Evolutionary conservation across 441 rosid genomes (phyloP).

Genomic region (Macaranga tanarius): DNA sequence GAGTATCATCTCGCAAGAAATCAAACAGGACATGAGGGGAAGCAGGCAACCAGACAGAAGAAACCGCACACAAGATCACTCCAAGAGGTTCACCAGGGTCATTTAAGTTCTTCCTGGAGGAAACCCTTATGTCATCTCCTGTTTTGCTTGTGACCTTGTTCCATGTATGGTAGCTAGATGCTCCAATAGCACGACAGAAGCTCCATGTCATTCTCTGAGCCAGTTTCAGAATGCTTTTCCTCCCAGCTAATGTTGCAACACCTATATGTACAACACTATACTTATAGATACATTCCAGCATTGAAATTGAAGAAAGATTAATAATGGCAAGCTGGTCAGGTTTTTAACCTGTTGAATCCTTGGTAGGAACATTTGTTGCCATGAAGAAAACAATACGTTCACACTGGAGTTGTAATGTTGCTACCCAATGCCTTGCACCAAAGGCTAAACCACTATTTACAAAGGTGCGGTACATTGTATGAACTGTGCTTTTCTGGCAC

Average conservation of each 20-base stretch:
- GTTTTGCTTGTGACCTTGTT: constrained; percentile 77
- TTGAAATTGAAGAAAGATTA: neutral
- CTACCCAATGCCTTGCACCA: constrained; percentile 91
- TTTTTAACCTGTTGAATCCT: constrained; percentile 77
- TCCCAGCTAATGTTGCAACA: constrained; percentile 87
- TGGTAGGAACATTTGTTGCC: constrained; percentile 98
- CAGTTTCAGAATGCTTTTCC: constrained; percentile 88
- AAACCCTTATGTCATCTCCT: constrained; percentile 85
- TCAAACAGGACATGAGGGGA: constrained; percentile 68
- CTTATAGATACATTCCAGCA: neutral
- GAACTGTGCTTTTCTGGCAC: constrained; percentile 70
- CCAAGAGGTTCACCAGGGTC: constrained; percentile 94
- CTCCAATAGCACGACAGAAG: constrained; percentile 81
- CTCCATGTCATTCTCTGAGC: constrained; percentile 89
- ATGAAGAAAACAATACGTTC: constrained; percentile 91
- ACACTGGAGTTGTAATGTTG: constrained; percentile 87
- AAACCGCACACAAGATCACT: constrained; percentile 81
- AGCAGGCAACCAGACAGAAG: constrained; percentile 88
- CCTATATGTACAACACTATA: constrained; percentile 36
- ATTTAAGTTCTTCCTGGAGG: constrained; percentile 91
- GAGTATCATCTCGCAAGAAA: constrained; percentile 78
- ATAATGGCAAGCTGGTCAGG: neutral
- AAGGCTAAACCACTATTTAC: constrained; percentile 85
- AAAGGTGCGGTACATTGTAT: constrained; percentile 66
- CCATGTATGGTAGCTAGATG: constrained; percentile 91